A percentile compares a stretch with the other conserved stretches of the same genome.
These are phyloP conservation scores for Bruguiera sexangula DNA, from an alignment of 345 rosid genomes.

Conservation along the genomic window DNA sequence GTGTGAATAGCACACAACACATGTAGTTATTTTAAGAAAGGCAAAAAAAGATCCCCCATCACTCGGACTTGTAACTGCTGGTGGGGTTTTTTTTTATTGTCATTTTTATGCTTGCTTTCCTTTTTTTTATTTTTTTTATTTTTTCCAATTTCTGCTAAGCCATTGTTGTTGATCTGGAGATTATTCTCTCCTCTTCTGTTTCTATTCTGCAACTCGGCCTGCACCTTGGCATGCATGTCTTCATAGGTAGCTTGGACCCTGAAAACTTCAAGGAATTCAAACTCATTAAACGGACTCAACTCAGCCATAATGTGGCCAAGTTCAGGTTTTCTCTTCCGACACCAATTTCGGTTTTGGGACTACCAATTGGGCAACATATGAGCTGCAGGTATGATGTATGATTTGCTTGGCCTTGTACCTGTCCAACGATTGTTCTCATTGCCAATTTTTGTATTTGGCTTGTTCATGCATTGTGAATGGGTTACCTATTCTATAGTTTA, in stretches of 20 bases:
- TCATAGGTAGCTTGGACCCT: conserved; percentile 46
- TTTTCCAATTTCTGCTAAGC: too few relatives aligned
- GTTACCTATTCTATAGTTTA: neutral
- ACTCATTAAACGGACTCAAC: conserved; percentile 38
- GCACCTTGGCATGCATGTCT: neutral
- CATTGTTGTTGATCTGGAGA: neutral
- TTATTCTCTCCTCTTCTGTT: neutral
- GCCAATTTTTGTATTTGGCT: neutral
- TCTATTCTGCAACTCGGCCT: conserved; percentile 5
- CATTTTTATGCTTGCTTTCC: too few relatives aligned
- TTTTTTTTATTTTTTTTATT: neutral
- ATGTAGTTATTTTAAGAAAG: too few relatives aligned
- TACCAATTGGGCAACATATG: conserved; percentile 55
- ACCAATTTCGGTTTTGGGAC: conserved; percentile 44
- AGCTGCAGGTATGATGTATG: conserved; percentile 44
- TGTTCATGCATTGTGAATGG: neutral
- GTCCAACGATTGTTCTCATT: neutral
- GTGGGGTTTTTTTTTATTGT: too few relatives aligned
- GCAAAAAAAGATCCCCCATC: too few relatives aligned
- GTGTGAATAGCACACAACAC: too few relatives aligned
- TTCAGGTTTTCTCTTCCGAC: conserved; percentile 48
- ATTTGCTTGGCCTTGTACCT: neutral
- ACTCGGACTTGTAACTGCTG: too few relatives aligned
- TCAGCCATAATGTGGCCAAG: conserved; percentile 50
- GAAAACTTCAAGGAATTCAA: conserved; percentile 45